Percentiles rank a stretch among this genome's conserved stretches.
Conservation (phyloP, 257 asterid species). For the Jasminum sambac region DNA sequence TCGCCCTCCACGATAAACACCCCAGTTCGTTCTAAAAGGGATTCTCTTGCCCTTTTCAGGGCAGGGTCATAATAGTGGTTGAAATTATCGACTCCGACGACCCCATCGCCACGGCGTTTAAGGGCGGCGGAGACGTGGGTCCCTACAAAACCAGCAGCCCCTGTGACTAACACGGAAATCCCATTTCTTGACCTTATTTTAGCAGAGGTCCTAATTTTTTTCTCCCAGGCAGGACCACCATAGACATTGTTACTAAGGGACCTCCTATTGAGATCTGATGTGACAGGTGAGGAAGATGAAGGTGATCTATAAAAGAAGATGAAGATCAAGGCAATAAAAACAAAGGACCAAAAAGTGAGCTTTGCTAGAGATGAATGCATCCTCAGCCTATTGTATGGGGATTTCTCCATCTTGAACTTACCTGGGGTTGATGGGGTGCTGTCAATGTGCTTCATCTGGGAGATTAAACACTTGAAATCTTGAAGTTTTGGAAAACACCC, state of each 20-base stretch:
- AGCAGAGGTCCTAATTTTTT: conserved; percentile 9
- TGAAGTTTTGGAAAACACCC: conserved; percentile 31
- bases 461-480: conserved; percentile 24
- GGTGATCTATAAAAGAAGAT: conserved; percentile 11
- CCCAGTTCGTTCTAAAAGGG: conserved; percentile 13
- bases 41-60: conserved; percentile 22
- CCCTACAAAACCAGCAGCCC: conserved; percentile 35
- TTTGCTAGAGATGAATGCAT: conserved; percentile 5
- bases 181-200: conserved; percentile 17
- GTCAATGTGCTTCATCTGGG: conserved; percentile 78
- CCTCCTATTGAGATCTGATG: conserved; percentile 9
- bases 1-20: conserved; percentile 33
- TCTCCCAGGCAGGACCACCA: conserved; percentile 18
- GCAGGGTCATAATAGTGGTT: conserved; percentile 25
- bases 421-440: conserved; percentile 38
- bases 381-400: conserved; percentile 16
- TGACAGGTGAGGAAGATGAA: background rate
- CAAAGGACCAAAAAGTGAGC: conserved; percentile 9
- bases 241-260: conserved; percentile 7
- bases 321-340: conserved; percentile 1
- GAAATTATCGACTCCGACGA: conserved; percentile 26
- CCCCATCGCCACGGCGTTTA: conserved; percentile 29
- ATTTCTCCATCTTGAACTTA: conserved; percentile 16
- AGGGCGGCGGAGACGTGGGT: conserved; percentile 26
- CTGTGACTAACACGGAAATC: conserved; percentile 23